Evolutionary conservation across 2,329 filamentous ascomycete genomes (phyloP).

Genomic region (Tolypocladium tundrense): DNA sequence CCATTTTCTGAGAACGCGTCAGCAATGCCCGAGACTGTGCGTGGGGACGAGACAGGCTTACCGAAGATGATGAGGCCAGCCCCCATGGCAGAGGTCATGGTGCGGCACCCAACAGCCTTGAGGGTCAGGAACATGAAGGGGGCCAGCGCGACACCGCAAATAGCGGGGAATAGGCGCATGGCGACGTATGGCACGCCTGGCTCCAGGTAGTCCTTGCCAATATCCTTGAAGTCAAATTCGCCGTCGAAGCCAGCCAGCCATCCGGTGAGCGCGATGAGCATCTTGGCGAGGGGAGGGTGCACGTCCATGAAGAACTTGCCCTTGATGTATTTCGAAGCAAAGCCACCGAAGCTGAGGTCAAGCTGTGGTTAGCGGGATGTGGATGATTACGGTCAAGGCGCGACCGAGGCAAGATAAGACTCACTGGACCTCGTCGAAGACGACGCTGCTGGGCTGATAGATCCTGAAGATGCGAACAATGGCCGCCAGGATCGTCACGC

Average conservation of each 20-base stretch:
- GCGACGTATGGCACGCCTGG: slow-evolving; percentile 92
- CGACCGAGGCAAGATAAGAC: slow-evolving; percentile 25
- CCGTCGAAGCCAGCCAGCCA: slow-evolving; percentile 94
- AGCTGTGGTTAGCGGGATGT: slow-evolving; percentile 6
- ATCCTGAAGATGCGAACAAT: slow-evolving; percentile 87
- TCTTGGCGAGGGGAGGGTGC: slow-evolving; percentile 93
- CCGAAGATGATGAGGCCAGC: slow-evolving; percentile 84
- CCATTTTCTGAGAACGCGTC: slow-evolving; percentile 64
- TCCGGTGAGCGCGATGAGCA: slow-evolving; percentile 89
- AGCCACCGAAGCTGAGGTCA: slow-evolving; percentile 75
- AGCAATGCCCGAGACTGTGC: slow-evolving; percentile 10
- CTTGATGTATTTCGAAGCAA: slow-evolving; percentile 98
- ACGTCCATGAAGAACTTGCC: slow-evolving; percentile 99
- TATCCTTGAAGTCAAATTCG: slow-evolving; percentile 97
- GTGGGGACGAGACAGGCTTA: slow-evolving; percentile 31
- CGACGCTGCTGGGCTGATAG: slow-evolving; percentile 90
- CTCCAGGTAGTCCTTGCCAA: slow-evolving; percentile 96
- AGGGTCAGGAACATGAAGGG: slow-evolving; percentile 92
- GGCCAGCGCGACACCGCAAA: slow-evolving; percentile 79
- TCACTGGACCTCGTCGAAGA: slow-evolving; percentile 98
- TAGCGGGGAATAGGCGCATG: slow-evolving; percentile 87
- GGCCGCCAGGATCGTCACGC: slow-evolving; percentile 64
- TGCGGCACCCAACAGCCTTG: slow-evolving; percentile 82
- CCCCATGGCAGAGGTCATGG: slow-evolving; percentile 72
- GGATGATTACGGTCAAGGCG: not conserved